phyloP scores from a whole-genome alignment of 140 eudicot species.

The Oenanthe javanica region DNA sequence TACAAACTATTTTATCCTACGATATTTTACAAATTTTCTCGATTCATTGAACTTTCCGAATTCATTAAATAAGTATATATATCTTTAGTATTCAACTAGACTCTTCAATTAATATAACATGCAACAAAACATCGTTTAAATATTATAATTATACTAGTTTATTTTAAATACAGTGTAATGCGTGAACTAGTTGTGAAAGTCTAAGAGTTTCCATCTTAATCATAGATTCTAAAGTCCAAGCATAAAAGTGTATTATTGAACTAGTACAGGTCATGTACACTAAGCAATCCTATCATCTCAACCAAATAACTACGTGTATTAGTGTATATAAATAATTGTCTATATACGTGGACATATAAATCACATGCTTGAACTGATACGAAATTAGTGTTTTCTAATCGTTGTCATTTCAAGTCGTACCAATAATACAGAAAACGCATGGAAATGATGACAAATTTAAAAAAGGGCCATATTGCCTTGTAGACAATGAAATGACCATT shows the following conservation, averaged over 20 bases:
- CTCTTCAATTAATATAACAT: too few species aligned
- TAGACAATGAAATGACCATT: not conserved
- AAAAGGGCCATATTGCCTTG: not conserved
- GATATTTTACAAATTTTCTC: too few species aligned
- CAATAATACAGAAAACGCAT: not conserved
- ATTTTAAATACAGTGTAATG: too few species aligned
- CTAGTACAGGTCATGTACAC: slow-evolving; percentile 1
- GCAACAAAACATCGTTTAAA: too few species aligned
- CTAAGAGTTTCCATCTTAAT: too few species aligned
- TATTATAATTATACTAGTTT: too few species aligned
- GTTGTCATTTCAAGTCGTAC: not conserved
- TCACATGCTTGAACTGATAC: not conserved
- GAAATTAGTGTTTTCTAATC: not conserved
- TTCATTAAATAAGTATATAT: too few species aligned
- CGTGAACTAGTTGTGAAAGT: too few species aligned
- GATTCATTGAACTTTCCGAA: too few species aligned
- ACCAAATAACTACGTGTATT: not conserved
- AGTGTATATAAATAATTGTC: too few species aligned
- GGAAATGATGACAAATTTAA: not conserved
- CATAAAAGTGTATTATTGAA: not conserved
- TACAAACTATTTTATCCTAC: too few species aligned
- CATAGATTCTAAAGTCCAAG: not conserved
- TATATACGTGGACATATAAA: not conserved
- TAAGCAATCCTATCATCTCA: not conserved
- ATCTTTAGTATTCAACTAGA: too few species aligned